Percentiles rank a stretch among this genome's conserved stretches.
phyloP scores from a whole-genome alignment of 495 filamentous ascomycete species.

The Lindgomyces ingoldianus region DNA sequence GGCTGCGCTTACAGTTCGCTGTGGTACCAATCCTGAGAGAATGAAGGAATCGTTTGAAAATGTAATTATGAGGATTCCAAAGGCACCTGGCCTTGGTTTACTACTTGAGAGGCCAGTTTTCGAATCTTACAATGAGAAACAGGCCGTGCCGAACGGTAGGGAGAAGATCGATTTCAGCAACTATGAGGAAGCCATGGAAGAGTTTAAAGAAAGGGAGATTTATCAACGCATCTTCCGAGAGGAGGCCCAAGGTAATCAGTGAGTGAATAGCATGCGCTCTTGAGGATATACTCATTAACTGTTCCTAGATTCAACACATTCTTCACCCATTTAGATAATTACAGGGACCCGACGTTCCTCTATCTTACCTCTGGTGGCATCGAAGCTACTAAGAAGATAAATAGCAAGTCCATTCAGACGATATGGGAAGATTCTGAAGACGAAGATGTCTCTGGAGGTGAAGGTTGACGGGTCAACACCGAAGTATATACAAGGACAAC shows the following conservation, averaged over 20 bases:
- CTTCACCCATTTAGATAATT: slow-evolving; percentile 84
- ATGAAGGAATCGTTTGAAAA: slow-evolving; percentile 66
- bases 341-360: slow-evolving; percentile 68
- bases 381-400: slow-evolving; percentile 22
- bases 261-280: background rate
- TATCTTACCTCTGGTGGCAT: slow-evolving; percentile 60
- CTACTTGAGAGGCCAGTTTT: slow-evolving; percentile 90
- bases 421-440: slow-evolving; percentile 34
- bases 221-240: slow-evolving; percentile 88
- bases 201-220: slow-evolving; percentile 91
- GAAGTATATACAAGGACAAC: too few species aligned
- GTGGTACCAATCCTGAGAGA: slow-evolving; percentile 61
- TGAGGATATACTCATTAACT: background rate
- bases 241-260: slow-evolving; percentile 64
- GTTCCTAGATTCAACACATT: slow-evolving; percentile 68
- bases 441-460: slow-evolving; percentile 30
- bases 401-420: slow-evolving; percentile 17
- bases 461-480: slow-evolving; percentile 14
- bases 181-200: slow-evolving; percentile 72
- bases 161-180: slow-evolving; percentile 74
- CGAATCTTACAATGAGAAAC: slow-evolving; percentile 71
- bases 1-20: slow-evolving; percentile 79
- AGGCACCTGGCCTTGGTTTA: slow-evolving; percentile 85
- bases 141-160: slow-evolving; percentile 54
- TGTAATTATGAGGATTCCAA: slow-evolving; percentile 79